Evolutionary conservation across 2,329 filamentous ascomycete species (phyloP).

Genomic region (Blastomyces gilchristii): DNA sequence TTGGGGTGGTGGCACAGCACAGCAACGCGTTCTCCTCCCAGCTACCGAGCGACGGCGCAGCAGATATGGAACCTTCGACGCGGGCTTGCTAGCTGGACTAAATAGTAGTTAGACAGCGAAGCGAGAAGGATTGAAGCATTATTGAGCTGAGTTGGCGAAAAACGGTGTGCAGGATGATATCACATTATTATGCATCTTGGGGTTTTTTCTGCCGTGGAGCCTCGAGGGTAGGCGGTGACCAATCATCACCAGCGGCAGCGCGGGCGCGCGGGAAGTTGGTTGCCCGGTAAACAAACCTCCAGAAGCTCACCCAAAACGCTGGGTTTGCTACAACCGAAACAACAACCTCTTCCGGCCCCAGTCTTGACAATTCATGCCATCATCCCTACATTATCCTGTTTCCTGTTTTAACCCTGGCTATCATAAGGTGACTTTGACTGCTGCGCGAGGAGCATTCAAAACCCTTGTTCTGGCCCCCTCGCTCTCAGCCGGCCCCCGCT

Average conservation of each 20-base stretch:
- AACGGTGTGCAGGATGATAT: neutral
- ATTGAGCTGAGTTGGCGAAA: neutral
- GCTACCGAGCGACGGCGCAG: neutral
- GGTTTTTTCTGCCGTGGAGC: neutral
- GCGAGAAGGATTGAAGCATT: neutral
- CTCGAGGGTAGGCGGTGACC: neutral
- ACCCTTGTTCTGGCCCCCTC: neutral
- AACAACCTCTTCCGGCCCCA: neutral
- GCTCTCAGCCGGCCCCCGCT: neutral
- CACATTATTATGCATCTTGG: neutral
- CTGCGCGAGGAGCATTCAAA: neutral
- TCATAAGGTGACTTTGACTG: neutral
- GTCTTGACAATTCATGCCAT: neutral
- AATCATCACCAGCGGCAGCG: neutral
- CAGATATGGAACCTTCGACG: neutral
- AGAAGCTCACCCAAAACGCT: neutral
- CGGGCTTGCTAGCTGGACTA: neutral
- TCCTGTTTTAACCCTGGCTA: neutral
- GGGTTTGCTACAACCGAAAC: neutral
- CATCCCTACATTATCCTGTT: neutral
- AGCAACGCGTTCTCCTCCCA: neutral
- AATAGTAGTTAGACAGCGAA: no score
- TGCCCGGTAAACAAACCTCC: slow-evolving; percentile 16
- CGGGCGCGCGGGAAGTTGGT: slow-evolving; percentile 6
- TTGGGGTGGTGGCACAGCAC: neutral